Base-by-base conservation (phyloP, 106 monocot species). In the Dendrobium officinale region DNA sequence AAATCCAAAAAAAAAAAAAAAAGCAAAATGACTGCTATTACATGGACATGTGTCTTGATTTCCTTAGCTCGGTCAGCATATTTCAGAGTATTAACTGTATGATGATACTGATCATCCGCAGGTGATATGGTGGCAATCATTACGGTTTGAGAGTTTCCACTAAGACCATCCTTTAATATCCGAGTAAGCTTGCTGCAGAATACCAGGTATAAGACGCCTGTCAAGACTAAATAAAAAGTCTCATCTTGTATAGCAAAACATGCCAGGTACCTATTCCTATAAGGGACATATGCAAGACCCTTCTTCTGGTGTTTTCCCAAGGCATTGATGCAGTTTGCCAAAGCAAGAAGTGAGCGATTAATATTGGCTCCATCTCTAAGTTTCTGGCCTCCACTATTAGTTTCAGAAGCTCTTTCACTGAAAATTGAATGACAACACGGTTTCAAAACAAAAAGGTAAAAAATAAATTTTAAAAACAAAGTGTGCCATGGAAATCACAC, bases 51-150 rank as follows among this genome's bases (percentile, higher is more conserved):
- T 26, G 98, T 99, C 86, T 99, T 99, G 79, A 99, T 99, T 75
- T 99, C 98, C 79, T 99, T 99, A 55, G 98, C 98, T 70, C 98
- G 88, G 51, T 99, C 98, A 61, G 98, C 98, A 92, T 99, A 99
- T 84, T 99, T 99, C 56, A 99, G 85, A 29, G 98, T 99, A 85
- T 95, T 99, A 64, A 95, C 78, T 44, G 98, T 95, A 84, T 99
- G 98, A 67, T 95, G 92, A 83, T 99, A 99, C 73, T 99, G 98
- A 88, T 87, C 88, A 88, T 95, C 89, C 49, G 92, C 91, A 73
- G 98, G 98, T 77, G 95, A 99, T 84, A 99, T 87, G 75, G 98
- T 99, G 64, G 98, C 98, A 78, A 99, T 87, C 98, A 99, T 99
- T 76, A 99, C 84, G 22, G 98, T 99, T 64, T 83, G 95, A 80